Evolutionary conservation across 2,329 filamentous ascomycete genomes (phyloP), one percentile per base, ranked within the genome.

Genomic region (Stagonosporopsis chrysanthemi): DNA sequence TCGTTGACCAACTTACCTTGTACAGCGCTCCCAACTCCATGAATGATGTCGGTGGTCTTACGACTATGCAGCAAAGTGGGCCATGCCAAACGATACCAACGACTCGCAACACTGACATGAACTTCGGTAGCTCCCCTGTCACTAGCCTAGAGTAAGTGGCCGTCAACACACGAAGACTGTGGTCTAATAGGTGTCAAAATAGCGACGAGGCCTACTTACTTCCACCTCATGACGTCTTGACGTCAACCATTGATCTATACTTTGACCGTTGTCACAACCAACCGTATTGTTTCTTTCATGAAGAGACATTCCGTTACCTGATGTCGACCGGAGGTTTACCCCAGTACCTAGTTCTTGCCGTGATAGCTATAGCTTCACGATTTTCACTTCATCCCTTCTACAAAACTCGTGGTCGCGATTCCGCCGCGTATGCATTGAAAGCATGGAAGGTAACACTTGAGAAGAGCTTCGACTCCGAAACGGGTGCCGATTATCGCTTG

Each of bases 201-300:
- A 42, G 39, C 24, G 15, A 15, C 39, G 39, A 9, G 6, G 4
- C 23, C 14, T 15, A 6, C 4, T 6, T 24, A 9, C 39, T 39
- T 39, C 36, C 39, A 19, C 42, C 43, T 14, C 7, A 15, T 15
- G 9, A 36, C 6, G 40, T 57, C 44, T 33, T 51, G 17, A 23
- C 42, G 2, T 28, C 46, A 15, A 45, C 41, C 4, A 26, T 57
- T 2, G 47, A 57, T 42, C 23, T 52, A 8, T 57, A 52, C 22
- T 57, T 57, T 26, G 28, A 46, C 4, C 23, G 9, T 26, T 52
- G 22, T 24, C 53, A 57, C 28, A 40, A 28, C 14, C 53, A 57
- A 23, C 53, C 53, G 23, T 57, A 57, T 26, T 57, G 53, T 42
- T 57, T 57, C 24, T 57, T 57, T 35, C 47, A 57, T n/a, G 40